phyloP scores from a whole-genome alignment of 2,329 filamentous ascomycete species.

The Sarocladium strictum region DNA sequence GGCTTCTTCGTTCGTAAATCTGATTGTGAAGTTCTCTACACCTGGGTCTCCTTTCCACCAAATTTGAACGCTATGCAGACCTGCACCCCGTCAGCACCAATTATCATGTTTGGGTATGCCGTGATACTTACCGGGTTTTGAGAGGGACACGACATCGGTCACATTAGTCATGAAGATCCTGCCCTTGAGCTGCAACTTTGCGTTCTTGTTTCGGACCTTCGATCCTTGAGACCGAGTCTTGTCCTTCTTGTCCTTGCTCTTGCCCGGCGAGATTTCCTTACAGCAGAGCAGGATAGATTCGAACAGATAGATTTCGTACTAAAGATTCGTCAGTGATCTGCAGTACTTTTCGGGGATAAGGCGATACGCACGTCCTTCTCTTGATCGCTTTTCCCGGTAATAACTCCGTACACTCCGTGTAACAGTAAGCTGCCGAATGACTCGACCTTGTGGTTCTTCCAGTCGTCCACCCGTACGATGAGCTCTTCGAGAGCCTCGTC shows the following conservation, averaged over 20 bases:
- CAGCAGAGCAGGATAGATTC: slow-evolving; percentile 93
- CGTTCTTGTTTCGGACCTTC: slow-evolving; percentile 58
- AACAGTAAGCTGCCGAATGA: slow-evolving; percentile 86
- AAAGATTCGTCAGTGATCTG: slow-evolving; percentile 15
- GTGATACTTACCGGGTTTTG: slow-evolving; percentile 70
- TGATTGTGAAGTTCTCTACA: slow-evolving; percentile 93
- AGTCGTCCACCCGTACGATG: slow-evolving; percentile 81
- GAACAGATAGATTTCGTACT: slow-evolving; percentile 98
- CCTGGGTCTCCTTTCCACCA: slow-evolving; percentile 98
- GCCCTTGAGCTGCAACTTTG: slow-evolving; percentile 89
- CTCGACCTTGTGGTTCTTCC: slow-evolving; percentile 88
- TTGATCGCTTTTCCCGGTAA: slow-evolving; percentile 83
- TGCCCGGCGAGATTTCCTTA: slow-evolving; percentile 86
- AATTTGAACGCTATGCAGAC: slow-evolving; percentile 91
- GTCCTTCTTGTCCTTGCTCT: slow-evolving; percentile 72
- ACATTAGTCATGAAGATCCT: slow-evolving; percentile 99
- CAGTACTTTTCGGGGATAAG: neutral
- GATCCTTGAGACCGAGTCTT: slow-evolving; percentile 50
- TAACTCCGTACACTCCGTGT: slow-evolving; percentile 84
- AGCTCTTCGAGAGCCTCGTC: slow-evolving; percentile 80
- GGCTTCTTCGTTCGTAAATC: slow-evolving; percentile 82
- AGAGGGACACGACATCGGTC: slow-evolving; percentile 82
- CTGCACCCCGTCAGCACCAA: slow-evolving; percentile 34
- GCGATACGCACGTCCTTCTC: slow-evolving; percentile 71
- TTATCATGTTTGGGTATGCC: too few species aligned